These are phyloP conservation scores for Lunularia cruciata DNA, from an alignment of 225 moss, liverwort and hornwort genomes.

Conservation along the genomic window DNA sequence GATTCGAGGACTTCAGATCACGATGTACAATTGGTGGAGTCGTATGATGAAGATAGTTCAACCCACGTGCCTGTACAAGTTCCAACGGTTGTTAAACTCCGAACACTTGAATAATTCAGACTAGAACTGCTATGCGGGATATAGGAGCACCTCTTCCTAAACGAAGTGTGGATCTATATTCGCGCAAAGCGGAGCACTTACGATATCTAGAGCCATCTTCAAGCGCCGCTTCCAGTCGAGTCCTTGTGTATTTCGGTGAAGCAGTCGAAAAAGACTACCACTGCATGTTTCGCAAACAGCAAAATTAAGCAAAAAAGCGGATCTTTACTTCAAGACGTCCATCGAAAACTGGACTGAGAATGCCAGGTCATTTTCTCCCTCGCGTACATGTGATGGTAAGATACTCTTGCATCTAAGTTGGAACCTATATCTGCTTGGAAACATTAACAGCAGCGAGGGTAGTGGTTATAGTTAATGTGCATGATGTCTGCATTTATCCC, in stretches of 20 bases:
- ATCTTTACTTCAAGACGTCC: too few species aligned
- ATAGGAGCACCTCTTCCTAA: background rate
- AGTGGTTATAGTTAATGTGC: too few species aligned
- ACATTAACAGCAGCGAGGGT: too few species aligned
- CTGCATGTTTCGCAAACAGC: too few species aligned
- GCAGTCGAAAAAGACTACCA: conserved; percentile 86
- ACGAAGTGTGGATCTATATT: background rate
- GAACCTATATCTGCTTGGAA: too few species aligned
- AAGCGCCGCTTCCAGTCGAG: conserved; percentile 90
- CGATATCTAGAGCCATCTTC: conserved; percentile 94
- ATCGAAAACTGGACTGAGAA: too few species aligned
- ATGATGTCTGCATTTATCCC: too few species aligned
- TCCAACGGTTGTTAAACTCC: background rate
- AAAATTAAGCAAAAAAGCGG: too few species aligned
- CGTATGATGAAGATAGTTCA: conserved; percentile 91
- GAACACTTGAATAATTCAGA: background rate
- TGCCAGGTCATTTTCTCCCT: too few species aligned
- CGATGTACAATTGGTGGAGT: conserved; percentile 87
- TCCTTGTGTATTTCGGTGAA: conserved; percentile 88
- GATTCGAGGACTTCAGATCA: conserved; percentile 91
- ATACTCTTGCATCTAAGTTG: too few species aligned
- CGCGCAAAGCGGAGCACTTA: conserved; percentile 22
- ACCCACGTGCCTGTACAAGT: conserved; percentile 65
- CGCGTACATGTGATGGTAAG: too few species aligned
- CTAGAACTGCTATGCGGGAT: background rate